Conservation (phyloP, 2,329 filamentous ascomycete species). For the Penicillium sp. region DNA sequence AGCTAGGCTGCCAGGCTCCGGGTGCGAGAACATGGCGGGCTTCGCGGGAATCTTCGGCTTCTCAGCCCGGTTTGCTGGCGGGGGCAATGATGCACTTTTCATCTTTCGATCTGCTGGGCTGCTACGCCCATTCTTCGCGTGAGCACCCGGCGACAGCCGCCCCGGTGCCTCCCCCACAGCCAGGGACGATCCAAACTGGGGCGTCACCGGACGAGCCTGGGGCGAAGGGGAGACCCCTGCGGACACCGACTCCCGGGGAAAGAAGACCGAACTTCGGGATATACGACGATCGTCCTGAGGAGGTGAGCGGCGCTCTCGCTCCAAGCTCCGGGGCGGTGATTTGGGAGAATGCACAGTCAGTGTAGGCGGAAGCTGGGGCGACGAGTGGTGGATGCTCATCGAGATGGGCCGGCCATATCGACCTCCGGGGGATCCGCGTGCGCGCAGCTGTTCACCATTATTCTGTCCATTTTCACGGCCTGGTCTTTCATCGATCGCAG, state of each 20-base stretch:
- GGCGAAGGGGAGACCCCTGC: constrained; percentile 23
- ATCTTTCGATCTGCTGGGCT: constrained; percentile 36
- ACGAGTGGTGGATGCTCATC: constrained; percentile 45
- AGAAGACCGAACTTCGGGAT: constrained; percentile 32
- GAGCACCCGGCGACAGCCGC: constrained; percentile 29
- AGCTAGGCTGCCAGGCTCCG: constrained; percentile 34
- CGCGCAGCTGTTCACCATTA: constrained; percentile 33
- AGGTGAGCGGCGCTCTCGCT: constrained; percentile 46
- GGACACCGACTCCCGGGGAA: constrained; percentile 32
- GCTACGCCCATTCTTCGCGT: constrained; percentile 18
- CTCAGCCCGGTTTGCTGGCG: constrained; percentile 77
- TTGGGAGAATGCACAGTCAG: constrained; percentile 50
- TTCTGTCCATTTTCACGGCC: constrained; percentile 24
- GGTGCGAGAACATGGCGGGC: constrained; percentile 38
- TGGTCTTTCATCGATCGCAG: constrained; percentile 28
- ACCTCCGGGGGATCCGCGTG: constrained; percentile 57
- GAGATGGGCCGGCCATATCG: constrained; percentile 58
- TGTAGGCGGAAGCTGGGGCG: constrained; percentile 47
- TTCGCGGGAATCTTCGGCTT: constrained; percentile 70
- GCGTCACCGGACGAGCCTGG: constrained; percentile 37
- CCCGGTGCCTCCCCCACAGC: constrained; percentile 22
- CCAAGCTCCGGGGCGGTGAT: constrained; percentile 44
- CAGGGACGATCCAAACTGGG: constrained; percentile 32
- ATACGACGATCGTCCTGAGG: constrained; percentile 65
- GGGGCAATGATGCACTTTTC: constrained; percentile 59